Conservation (phyloP, 306 rosid genomes). For the Crataegus laevigata region DNA sequence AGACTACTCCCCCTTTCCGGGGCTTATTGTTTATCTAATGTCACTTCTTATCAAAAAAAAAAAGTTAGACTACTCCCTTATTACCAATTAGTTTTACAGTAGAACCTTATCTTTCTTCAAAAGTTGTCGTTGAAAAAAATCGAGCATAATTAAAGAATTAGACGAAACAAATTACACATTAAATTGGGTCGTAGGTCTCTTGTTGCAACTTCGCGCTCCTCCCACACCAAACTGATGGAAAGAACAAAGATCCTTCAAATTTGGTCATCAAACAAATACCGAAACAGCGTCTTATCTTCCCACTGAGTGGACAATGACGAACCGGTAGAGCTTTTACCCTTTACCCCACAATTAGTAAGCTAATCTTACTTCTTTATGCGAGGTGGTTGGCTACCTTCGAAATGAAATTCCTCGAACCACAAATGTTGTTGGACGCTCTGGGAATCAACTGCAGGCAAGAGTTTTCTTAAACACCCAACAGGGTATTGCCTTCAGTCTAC, state of each 20-base stretch:
- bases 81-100: too few species aligned
- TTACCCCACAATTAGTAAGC: too few species aligned
- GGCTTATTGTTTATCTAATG: too few species aligned
- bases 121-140: too few species aligned
- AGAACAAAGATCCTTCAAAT: background rate
- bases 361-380: background rate
- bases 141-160: too few species aligned
- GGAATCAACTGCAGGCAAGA: too few species aligned
- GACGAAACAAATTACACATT: background rate
- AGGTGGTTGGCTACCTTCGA: background rate
- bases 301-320: background rate
- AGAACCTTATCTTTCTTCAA: too few species aligned
- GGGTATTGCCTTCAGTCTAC: background rate
- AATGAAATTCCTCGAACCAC: background rate
- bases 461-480: background rate
- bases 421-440: background rate
- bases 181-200: too few species aligned
- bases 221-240: background rate
- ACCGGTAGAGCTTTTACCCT: background rate
- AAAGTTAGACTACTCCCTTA: too few species aligned
- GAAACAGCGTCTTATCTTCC: background rate
- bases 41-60: too few species aligned
- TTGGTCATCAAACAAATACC: background rate
- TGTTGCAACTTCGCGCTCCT: background rate
- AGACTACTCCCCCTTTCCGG: fast-evolving